phyloP scores from a whole-genome alignment of 352 stramenopile genomes.

The Globisporangium nagaii region DNA sequence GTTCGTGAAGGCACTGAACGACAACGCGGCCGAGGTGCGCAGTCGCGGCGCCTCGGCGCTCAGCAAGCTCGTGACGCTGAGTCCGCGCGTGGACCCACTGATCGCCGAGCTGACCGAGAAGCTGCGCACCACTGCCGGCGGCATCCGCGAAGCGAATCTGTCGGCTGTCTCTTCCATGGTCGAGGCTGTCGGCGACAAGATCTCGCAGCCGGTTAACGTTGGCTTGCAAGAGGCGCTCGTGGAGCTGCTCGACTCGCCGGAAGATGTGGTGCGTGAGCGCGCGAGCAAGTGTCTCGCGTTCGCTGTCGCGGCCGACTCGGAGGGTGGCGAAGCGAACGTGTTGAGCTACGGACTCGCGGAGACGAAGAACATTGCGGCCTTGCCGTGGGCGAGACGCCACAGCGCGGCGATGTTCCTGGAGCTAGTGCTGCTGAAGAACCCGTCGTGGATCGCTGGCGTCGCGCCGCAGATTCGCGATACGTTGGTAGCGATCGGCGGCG shows the following conservation, averaged over 20 bases:
- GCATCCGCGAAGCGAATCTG: constrained; percentile 76
- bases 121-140: constrained; percentile 49
- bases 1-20: constrained; percentile 99
- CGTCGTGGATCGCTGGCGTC: constrained; percentile 27
- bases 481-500: constrained; percentile 38
- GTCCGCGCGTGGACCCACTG: constrained; percentile 93
- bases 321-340: constrained; percentile 24
- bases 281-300: constrained; percentile 65
- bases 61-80: constrained; percentile 91
- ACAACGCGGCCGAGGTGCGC: constrained; percentile 92
- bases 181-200: constrained; percentile 59
- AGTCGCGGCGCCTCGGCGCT: constrained; percentile 89
- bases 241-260: constrained; percentile 54
- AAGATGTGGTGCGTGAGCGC: constrained; percentile 60
- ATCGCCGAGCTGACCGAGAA: constrained; percentile 93
- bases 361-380: constrained; percentile 22
- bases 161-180: constrained; percentile 64
- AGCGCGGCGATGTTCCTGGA: constrained; percentile 57
- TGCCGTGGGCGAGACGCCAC: constrained; percentile 55
- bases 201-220: constrained; percentile 43
- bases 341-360: constrained; percentile 44
- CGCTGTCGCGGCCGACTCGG: constrained; percentile 44
- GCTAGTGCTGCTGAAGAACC: constrained; percentile 41
- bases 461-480: constrained; percentile 17
- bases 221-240: constrained; percentile 58